Conservation (phyloP, 2,329 filamentous ascomycete species). For the Fusarium cyanostomum region DNA sequence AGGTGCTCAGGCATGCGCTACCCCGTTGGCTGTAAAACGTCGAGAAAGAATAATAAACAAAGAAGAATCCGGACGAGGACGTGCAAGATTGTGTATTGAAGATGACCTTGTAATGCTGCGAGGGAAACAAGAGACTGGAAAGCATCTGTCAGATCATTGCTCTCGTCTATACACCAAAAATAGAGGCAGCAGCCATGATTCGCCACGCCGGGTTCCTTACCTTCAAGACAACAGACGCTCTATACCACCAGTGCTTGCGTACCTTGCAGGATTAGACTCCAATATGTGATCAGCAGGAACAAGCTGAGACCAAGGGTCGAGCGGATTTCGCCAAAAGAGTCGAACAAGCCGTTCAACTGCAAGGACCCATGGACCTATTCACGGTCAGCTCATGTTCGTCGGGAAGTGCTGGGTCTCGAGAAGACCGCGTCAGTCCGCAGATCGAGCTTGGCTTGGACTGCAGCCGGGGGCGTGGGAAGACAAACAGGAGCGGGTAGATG, state of each 20-base stretch:
- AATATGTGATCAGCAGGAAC: slow-evolving; percentile 25
- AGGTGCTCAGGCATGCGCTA: slow-evolving; percentile 31
- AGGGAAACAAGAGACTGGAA: slow-evolving; percentile 9
- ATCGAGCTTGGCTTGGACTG: slow-evolving; percentile 14
- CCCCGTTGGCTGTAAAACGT: slow-evolving; percentile 29
- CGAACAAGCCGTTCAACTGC: slow-evolving; percentile 25
- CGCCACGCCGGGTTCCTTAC: slow-evolving; percentile 12
- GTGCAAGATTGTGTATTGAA: slow-evolving; percentile 32
- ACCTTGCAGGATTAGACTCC: slow-evolving; percentile 21
- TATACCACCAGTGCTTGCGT: slow-evolving; percentile 23
- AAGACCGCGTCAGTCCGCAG: slow-evolving; percentile 17
- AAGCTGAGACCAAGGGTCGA: slow-evolving; percentile 33
- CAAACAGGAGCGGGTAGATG: slow-evolving; percentile 35
- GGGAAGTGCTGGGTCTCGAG: slow-evolving; percentile 7
- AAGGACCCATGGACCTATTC: slow-evolving; percentile 34
- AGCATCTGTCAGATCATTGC: slow-evolving; percentile 23
- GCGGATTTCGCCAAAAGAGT: slow-evolving; percentile 22
- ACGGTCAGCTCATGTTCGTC: slow-evolving; percentile 33
- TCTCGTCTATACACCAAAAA: background rate
- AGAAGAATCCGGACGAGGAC: slow-evolving; percentile 32
- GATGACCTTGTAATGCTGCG: slow-evolving; percentile 21
- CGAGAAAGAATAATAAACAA: slow-evolving; percentile 31
- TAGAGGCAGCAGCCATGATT: slow-evolving; percentile 5
- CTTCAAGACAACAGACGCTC: slow-evolving; percentile 5
- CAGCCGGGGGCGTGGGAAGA: slow-evolving; percentile 27